A percentile compares a stretch with the other conserved stretches of the same genome.
phyloP scores from a whole-genome alignment of 768 basidiomycete species.

The Grammothele lineata region DNA sequence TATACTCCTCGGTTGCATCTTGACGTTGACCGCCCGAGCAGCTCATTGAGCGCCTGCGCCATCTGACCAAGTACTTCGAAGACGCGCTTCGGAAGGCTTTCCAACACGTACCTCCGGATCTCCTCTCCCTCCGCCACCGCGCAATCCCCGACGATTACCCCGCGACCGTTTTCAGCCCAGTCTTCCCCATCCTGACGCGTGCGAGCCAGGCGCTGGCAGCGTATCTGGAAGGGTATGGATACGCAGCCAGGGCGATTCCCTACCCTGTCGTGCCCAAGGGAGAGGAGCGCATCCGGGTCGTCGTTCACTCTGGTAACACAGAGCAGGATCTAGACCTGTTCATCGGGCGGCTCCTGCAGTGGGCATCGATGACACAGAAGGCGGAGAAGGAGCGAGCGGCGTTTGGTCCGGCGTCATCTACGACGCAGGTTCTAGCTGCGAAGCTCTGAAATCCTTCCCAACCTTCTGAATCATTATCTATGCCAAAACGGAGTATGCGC shows the following conservation, averaged over 20 bases:
- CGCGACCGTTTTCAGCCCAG: background rate
- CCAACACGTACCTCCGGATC: background rate
- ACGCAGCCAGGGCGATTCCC: background rate
- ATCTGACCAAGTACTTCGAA: background rate
- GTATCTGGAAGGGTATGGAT: background rate
- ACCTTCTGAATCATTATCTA: too few species aligned
- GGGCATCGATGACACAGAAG: background rate
- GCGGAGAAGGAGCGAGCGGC: background rate
- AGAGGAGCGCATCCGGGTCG: slow-evolving; percentile 10
- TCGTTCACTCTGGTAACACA: slow-evolving; percentile 7
- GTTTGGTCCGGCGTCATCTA: too few species aligned
- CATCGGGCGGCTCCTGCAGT: background rate
- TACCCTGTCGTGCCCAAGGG: slow-evolving; percentile 9
- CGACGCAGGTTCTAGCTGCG: too few species aligned
- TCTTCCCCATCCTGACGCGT: background rate
- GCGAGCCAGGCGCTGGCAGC: background rate
- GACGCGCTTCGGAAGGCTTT: background rate
- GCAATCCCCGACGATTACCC: background rate
- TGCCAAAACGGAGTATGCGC: too few species aligned
- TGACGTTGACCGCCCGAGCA: background rate
- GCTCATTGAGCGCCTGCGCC: background rate
- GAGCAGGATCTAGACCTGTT: slow-evolving; percentile 21
- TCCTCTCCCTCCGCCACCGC: background rate
- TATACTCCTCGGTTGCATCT: background rate
- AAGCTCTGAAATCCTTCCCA: too few species aligned